Evolutionary conservation across 441 rosid species (phyloP).

Genomic region (Croton setiger): DNA sequence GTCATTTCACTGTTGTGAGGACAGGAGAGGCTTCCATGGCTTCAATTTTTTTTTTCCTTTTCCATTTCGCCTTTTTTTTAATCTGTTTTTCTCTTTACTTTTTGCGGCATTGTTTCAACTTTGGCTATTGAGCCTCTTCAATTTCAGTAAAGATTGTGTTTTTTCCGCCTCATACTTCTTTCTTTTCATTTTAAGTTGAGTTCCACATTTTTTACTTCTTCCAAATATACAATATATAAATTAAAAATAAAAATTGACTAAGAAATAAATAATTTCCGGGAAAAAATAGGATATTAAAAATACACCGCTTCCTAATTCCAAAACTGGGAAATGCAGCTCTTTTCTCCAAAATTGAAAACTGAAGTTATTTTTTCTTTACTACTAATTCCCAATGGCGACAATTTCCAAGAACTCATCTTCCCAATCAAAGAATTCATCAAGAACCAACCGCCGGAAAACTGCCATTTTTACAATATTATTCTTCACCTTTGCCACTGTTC

Average conservation of each 20-base stretch:
- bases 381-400: neutral
- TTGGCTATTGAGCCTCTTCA: conserved; percentile 23
- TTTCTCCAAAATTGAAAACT: neutral
- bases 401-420: neutral
- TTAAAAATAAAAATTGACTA: no score
- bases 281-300: no score
- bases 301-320: no score
- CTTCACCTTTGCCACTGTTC: conserved; percentile 2
- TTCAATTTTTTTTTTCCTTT: neutral
- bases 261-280: no score
- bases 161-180: neutral
- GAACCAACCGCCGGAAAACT: conserved; percentile 3
- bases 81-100: neutral
- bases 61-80: neutral
- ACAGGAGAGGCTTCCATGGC: conserved; percentile 15
- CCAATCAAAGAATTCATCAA: conserved; percentile 2
- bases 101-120: conserved; percentile 26
- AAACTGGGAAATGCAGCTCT: no score
- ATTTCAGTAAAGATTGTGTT: conserved; percentile 31
- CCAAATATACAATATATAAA: no score
- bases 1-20: conserved; percentile 32
- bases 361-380: neutral
- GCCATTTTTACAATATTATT: neutral
- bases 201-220: neutral
- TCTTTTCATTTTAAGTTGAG: neutral